phyloP scores from a whole-genome alignment of 768 basidiomycete species.

The Rhizopogon vesiculosus region DNA sequence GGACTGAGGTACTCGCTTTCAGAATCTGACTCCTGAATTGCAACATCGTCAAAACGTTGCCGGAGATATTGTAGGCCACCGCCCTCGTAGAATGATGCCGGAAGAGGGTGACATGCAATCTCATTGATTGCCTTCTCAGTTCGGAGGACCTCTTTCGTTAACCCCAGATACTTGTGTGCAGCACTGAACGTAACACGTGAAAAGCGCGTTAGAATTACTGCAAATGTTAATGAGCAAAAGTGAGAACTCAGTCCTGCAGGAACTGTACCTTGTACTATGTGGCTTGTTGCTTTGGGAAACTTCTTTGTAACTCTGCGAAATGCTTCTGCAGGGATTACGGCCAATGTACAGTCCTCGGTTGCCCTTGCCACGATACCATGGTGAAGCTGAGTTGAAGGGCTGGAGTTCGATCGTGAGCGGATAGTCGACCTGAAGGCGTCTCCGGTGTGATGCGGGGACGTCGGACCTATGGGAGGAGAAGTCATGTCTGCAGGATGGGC shows the following conservation, averaged over 20 bases:
- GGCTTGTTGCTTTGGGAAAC: constrained; percentile 94
- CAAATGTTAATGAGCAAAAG: constrained; percentile 7
- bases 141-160: constrained; percentile 91
- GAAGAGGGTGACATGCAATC: constrained; percentile 93
- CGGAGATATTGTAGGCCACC: constrained; percentile 88
- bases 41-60: constrained; percentile 76
- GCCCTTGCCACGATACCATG: constrained; percentile 89
- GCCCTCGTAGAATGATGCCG: constrained; percentile 85
- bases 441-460: constrained; percentile 7
- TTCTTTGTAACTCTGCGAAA: constrained; percentile 93
- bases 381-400: constrained; percentile 32
- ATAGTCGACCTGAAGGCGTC: constrained; percentile 11
- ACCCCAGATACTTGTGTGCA: constrained; percentile 91
- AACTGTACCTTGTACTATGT: constrained; percentile 82
- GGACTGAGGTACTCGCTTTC: constrained; percentile 56
- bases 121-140: constrained; percentile 98
- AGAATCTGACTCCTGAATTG: constrained; percentile 38
- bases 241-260: neutral
- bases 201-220: constrained; percentile 93
- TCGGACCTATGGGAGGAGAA: constrained; percentile 14
- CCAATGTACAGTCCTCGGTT: constrained; percentile 89
- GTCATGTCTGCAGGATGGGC: constrained; percentile 43
- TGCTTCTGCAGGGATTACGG: constrained; percentile 98
- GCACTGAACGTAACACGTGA: constrained; percentile 97
- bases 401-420: constrained; percentile 20